Percentiles rank a stretch among this genome's conserved stretches.
Evolutionary conservation across 495 filamentous ascomycete genomes (phyloP).

Genomic region (Daldinia caldariorum): DNA sequence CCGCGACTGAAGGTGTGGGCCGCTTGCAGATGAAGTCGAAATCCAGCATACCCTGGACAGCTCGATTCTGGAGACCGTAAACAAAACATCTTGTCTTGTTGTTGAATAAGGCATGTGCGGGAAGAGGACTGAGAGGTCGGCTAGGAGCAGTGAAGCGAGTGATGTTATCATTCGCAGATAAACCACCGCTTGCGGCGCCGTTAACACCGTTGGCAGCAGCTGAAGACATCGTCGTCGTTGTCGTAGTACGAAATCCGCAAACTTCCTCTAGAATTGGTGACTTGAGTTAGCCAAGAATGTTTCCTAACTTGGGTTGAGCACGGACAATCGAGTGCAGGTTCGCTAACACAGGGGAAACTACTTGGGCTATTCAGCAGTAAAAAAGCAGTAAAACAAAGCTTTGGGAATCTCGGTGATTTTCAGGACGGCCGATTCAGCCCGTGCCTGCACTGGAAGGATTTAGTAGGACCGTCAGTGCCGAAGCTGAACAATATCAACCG

Average conservation of each 20-base stretch:
- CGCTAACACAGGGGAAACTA: conserved; percentile 4
- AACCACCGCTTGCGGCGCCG: conserved; percentile 51
- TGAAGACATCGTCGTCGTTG: conserved; percentile 56
- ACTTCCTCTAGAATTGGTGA: conserved; percentile 19
- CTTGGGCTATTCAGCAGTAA: background rate
- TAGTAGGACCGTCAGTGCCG: conserved; percentile 13
- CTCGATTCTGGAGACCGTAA: conserved; percentile 96
- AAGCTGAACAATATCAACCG: conserved; percentile 15
- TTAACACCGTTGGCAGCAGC: conserved; percentile 56
- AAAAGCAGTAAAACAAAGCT: background rate
- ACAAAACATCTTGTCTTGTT: conserved; percentile 99
- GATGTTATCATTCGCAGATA: conserved; percentile 97
- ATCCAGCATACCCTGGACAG: conserved; percentile 99
- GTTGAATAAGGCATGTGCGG: conserved; percentile 90
- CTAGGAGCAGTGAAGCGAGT: conserved; percentile 93
- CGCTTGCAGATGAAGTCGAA: conserved; percentile 99
- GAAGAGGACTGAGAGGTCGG: conserved; percentile 86
- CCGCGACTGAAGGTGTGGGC: conserved; percentile 92
- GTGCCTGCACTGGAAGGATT: conserved; percentile 22
- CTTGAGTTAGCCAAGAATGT: conserved; percentile 17
- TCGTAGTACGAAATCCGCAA: conserved; percentile 10
- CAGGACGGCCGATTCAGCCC: conserved; percentile 12
- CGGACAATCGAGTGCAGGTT: background rate
- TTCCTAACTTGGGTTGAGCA: conserved; percentile 7
- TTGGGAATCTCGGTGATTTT: conserved; percentile 7